phyloP scores from a whole-genome alignment of 192 early-diverging fungal species.

The Phlyctochytrium arcticum region DNA sequence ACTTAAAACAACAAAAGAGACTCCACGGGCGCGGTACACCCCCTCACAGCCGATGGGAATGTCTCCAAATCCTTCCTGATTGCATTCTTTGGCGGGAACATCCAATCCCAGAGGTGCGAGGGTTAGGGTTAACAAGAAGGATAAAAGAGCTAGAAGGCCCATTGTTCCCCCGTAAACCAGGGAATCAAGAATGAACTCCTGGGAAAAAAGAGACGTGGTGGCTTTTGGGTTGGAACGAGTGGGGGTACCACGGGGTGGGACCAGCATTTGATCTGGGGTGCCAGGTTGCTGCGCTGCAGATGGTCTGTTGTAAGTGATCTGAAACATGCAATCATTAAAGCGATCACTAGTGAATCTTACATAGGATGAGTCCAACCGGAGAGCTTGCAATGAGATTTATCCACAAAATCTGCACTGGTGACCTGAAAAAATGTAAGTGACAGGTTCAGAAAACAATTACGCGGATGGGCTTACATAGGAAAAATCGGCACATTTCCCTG shows the following conservation, averaged over 20 bases:
- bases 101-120: neutral
- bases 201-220: constrained; percentile 9
- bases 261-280: neutral
- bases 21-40: constrained; percentile 69
- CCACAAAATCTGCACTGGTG: constrained; percentile 92
- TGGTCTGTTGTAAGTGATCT: too few relatives aligned
- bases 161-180: constrained; percentile 25
- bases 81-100: constrained; percentile 5
- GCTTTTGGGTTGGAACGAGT: too few relatives aligned
- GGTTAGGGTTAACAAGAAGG: neutral
- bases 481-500: constrained; percentile 61
- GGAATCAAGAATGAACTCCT: neutral
- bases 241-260: constrained; percentile 1
- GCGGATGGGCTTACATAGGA: constrained; percentile 71
- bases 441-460: too few relatives aligned
- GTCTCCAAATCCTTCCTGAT: constrained; percentile 37
- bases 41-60: constrained; percentile 55
- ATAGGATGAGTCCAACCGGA: constrained; percentile 85
- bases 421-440: too few relatives aligned
- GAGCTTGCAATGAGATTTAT: constrained; percentile 95
- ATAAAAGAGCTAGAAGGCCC: neutral
- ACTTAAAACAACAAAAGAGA: constrained; percentile 65
- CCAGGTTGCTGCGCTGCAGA: too few relatives aligned
- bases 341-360: constrained; percentile 40
- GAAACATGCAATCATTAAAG: too few relatives aligned